A percentile compares a stretch with the other conserved stretches of the same genome.
Evolutionary conservation across 1,284 basidiomycete species (phyloP).

Genomic region (Leccinum pachyderme): DNA sequence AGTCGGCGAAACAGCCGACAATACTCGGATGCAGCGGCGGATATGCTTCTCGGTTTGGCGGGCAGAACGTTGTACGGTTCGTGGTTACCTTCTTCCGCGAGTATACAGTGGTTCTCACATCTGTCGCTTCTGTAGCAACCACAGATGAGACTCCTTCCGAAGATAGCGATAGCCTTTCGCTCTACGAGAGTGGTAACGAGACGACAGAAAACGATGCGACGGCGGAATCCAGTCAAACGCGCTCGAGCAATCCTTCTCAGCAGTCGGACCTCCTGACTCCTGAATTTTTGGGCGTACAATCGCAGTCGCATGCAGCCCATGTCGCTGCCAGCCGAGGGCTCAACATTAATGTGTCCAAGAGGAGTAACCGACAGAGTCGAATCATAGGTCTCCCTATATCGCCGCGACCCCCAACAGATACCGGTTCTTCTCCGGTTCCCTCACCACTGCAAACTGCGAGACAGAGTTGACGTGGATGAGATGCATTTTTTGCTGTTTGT

Average conservation of each 20-base stretch:
- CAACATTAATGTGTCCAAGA: constrained; percentile 56
- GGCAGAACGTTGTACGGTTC: constrained; percentile 64
- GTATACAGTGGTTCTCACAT: constrained; percentile 10
- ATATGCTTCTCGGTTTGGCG: constrained; percentile 69
- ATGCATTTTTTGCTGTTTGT: not conserved
- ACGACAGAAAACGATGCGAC: constrained; percentile 60
- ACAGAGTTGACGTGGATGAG: constrained; percentile 19
- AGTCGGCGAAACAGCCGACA: constrained; percentile 73
- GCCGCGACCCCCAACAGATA: constrained; percentile 46
- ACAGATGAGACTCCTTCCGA: constrained; percentile 63
- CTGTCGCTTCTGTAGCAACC: constrained; percentile 35
- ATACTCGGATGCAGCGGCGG: constrained; percentile 76
- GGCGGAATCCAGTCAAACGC: constrained; percentile 47
- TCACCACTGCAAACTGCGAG: constrained; percentile 29
- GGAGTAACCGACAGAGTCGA: constrained; percentile 58
- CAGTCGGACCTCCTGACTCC: constrained; percentile 22
- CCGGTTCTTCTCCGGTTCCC: constrained; percentile 12
- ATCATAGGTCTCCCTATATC: constrained; percentile 62
- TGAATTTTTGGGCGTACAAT: constrained; percentile 16
- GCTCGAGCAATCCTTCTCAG: constrained; percentile 39
- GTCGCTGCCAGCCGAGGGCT: constrained; percentile 69
- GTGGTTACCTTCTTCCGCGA: constrained; percentile 26
- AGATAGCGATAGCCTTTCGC: constrained; percentile 63
- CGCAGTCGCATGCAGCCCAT: constrained; percentile 50
- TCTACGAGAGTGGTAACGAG: constrained; percentile 71